Percentiles rank a stretch among this genome's conserved stretches.
These are phyloP conservation scores for Babesia gibsoni DNA, from an alignment of 169 alveolate genomes.

Conservation along the genomic window DNA sequence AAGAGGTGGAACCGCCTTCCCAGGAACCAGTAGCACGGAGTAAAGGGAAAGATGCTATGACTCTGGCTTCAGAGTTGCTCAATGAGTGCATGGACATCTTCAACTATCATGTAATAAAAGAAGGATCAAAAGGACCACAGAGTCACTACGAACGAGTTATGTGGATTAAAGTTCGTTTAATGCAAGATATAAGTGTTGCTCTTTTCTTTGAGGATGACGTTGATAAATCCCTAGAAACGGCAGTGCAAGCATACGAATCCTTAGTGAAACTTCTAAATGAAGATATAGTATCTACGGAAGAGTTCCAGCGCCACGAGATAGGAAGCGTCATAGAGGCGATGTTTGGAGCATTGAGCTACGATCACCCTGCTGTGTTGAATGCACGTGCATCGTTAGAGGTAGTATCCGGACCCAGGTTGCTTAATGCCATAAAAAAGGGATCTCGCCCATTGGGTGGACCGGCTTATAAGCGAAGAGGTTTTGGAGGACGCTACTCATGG, in stretches of 20 bases:
- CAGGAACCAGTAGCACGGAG: neutral
- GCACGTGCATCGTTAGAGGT: constrained; percentile 44
- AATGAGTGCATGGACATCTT: neutral
- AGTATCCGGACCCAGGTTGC: constrained; percentile 33
- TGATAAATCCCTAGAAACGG: constrained; percentile 27
- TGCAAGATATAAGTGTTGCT: constrained; percentile 16
- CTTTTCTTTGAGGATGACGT: constrained; percentile 18
- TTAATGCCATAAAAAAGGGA: constrained; percentile 28
- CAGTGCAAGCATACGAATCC: constrained; percentile 29
- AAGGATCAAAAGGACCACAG: neutral
- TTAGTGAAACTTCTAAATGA: constrained; percentile 18
- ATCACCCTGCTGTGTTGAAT: constrained; percentile 4
- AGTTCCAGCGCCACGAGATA: constrained; percentile 5
- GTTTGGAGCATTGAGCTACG: constrained; percentile 26
- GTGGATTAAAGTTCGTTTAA: constrained; percentile 6
- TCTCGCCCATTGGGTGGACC: constrained; percentile 53
- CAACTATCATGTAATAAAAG: neutral
- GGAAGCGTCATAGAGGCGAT: constrained; percentile 23
- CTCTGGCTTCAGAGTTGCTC: neutral
- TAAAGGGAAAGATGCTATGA: neutral
- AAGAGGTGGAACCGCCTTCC: neutral
- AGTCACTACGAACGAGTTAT: neutral
- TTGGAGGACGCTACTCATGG: constrained; percentile 58
- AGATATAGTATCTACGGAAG: constrained; percentile 1
- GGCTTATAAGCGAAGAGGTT: constrained; percentile 48